A percentile compares a stretch with the other conserved stretches of the same genome.
phyloP scores from a whole-genome alignment of 169 alveolate species.

The Plasmodium ovale region DNA sequence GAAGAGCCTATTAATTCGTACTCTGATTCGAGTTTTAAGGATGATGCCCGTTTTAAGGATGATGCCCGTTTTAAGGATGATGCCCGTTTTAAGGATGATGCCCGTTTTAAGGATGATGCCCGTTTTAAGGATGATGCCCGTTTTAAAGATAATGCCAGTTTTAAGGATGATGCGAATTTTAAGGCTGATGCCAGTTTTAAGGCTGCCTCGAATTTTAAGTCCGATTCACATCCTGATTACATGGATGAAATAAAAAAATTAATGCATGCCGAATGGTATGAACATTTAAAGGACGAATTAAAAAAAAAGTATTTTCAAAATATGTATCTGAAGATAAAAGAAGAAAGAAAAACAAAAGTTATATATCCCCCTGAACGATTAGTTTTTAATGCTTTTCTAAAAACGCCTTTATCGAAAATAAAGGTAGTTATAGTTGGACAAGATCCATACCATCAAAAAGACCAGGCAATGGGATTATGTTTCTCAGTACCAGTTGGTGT shows the following conservation, averaged over 20 bases:
- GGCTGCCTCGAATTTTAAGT: too few species aligned
- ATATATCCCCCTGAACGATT: conserved; percentile 90
- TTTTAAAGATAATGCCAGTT: too few species aligned
- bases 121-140: too few species aligned
- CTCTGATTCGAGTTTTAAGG: too few species aligned
- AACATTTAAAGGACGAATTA: conserved; percentile 81
- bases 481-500: conserved; percentile 96
- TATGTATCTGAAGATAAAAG: conserved; percentile 84
- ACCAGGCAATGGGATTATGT: conserved; percentile 98
- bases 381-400: conserved; percentile 89
- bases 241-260: conserved; percentile 63
- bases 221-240: conserved; percentile 3
- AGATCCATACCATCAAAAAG: conserved; percentile 97
- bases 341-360: conserved; percentile 80
- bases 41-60: too few species aligned
- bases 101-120: too few species aligned
- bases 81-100: too few species aligned
- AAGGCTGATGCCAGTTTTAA: too few species aligned
- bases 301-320: conserved; percentile 83
- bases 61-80: too few species aligned
- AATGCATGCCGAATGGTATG: conserved; percentile 83
- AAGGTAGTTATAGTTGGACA: conserved; percentile 99
- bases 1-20: background rate
- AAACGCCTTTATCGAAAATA: conserved; percentile 86
- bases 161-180: too few species aligned